A percentile compares a stretch with the other conserved stretches of the same genome.
Conservation (phyloP, 169 alveolate genomes). For the Babesia sp. region DNA sequence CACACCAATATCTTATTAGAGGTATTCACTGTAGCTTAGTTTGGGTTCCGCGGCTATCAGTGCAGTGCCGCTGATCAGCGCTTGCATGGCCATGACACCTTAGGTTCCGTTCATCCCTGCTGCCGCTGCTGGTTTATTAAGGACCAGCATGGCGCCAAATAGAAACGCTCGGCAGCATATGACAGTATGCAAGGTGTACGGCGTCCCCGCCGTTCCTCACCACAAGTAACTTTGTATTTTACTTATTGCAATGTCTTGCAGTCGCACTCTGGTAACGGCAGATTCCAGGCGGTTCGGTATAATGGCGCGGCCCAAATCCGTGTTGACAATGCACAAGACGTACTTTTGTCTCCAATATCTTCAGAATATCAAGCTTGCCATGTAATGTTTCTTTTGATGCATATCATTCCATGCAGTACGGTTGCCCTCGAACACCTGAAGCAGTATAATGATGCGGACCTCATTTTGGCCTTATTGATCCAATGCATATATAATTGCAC, state of each 20-base stretch:
- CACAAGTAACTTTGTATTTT: slow-evolving; percentile 3
- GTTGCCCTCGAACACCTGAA: slow-evolving; percentile 40
- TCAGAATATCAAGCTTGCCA: slow-evolving; percentile 8
- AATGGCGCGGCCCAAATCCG: slow-evolving; percentile 17
- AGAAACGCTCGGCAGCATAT: not conserved
- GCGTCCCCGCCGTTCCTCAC: not conserved
- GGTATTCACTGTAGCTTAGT: not conserved
- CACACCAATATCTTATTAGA: not conserved
- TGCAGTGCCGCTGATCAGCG: not conserved
- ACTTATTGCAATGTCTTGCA: not conserved
- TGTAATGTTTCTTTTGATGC: not conserved
- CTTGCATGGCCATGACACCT: not conserved
- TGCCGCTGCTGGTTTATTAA: not conserved
- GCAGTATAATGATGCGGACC: slow-evolving; percentile 12
- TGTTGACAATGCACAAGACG: slow-evolving; percentile 23
- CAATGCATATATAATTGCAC: not conserved
- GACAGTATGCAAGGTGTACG: slow-evolving; percentile 6
- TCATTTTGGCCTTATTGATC: slow-evolving; percentile 4
- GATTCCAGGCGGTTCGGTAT: slow-evolving; percentile 28
- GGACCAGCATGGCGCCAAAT: not conserved
- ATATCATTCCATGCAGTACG: not conserved
- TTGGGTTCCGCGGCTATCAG: not conserved
- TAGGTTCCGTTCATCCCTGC: not conserved
- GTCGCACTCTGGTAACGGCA: not conserved
- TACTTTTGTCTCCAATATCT: slow-evolving; percentile 15